Percentiles rank a stretch among this genome's conserved stretches.
Conservation (phyloP, 2,329 filamentous ascomycete genomes). For the Ascocoryne sarcoides region DNA sequence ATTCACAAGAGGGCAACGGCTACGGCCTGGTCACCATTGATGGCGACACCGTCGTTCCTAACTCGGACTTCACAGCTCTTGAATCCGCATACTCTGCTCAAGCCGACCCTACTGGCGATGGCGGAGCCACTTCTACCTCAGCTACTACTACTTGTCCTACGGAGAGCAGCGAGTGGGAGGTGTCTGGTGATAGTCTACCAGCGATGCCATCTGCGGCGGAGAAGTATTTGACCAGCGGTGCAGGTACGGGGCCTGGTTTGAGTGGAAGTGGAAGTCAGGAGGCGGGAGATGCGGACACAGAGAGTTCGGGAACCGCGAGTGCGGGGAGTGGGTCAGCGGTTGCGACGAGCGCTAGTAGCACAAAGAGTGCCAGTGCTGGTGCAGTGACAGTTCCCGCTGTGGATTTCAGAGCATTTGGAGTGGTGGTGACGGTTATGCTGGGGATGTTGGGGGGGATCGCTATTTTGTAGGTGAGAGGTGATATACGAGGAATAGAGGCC, state of each 20-base stretch:
- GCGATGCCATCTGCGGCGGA: slow-evolving; percentile 36
- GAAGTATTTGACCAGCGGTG: slow-evolving; percentile 39
- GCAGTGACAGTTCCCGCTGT: background rate
- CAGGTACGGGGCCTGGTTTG: slow-evolving; percentile 36
- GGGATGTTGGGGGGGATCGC: slow-evolving; percentile 3
- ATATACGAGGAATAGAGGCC: too few relatives aligned
- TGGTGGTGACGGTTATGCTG: background rate
- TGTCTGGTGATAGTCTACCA: slow-evolving; percentile 36
- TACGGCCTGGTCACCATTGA: slow-evolving; percentile 47
- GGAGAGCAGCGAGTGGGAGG: slow-evolving; percentile 37
- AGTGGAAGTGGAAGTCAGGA: slow-evolving; percentile 26
- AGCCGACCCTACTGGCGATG: slow-evolving; percentile 40
- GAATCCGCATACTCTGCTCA: slow-evolving; percentile 35
- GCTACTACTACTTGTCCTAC: slow-evolving; percentile 36
- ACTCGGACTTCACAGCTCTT: slow-evolving; percentile 39
- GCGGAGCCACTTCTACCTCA: slow-evolving; percentile 35
- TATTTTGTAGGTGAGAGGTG: slow-evolving; percentile 5
- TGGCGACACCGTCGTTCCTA: slow-evolving; percentile 32
- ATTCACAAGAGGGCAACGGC: slow-evolving; percentile 67
- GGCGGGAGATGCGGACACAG: slow-evolving; percentile 24
- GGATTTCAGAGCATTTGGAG: background rate
- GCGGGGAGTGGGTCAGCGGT: slow-evolving; percentile 19
- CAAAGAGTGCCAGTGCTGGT: slow-evolving; percentile 4
- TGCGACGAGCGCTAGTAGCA: slow-evolving; percentile 7
- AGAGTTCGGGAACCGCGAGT: slow-evolving; percentile 19